These are phyloP conservation scores for Exophiala xenobiotica DNA, from an alignment of 2,329 filamentous ascomycete genomes.

Conservation along the genomic window DNA sequence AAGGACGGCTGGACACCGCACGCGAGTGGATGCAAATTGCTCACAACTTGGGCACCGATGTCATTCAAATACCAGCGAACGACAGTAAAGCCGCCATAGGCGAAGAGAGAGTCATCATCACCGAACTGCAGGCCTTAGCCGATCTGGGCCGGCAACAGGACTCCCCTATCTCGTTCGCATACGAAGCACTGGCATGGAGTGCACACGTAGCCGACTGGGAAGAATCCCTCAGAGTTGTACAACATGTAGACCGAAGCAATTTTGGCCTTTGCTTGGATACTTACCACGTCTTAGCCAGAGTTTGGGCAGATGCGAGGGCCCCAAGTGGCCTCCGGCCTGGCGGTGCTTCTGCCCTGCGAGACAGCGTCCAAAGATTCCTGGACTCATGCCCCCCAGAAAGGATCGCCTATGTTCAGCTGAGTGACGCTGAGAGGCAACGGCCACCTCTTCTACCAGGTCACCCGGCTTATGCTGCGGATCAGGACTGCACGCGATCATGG, in stretches of 20 bases:
- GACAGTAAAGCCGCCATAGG: constrained; percentile 31
- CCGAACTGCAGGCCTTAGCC: constrained; percentile 35
- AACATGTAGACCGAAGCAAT: constrained; percentile 35
- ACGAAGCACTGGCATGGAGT: constrained; percentile 39
- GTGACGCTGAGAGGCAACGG: constrained; percentile 34
- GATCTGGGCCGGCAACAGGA: constrained; percentile 30
- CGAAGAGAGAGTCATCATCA: constrained; percentile 33
- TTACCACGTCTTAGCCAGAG: constrained; percentile 36
- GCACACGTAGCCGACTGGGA: constrained; percentile 38
- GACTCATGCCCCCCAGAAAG: constrained; percentile 28
- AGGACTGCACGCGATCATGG: constrained; percentile 23
- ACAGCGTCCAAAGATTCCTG: constrained; percentile 31
- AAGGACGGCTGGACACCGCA: constrained; percentile 33
- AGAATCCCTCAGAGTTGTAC: constrained; percentile 31
- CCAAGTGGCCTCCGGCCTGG: constrained; percentile 26
- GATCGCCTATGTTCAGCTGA: constrained; percentile 39
- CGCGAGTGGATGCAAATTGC: constrained; percentile 35
- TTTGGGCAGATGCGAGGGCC: constrained; percentile 36
- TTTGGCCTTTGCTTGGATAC: constrained; percentile 42
- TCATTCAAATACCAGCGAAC: constrained; percentile 37
- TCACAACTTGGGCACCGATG: constrained; percentile 30
- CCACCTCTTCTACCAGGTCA: constrained; percentile 21
- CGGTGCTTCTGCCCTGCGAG: constrained; percentile 10
- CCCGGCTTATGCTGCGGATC: constrained; percentile 31
- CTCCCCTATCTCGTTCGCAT: constrained; percentile 32